Evolutionary conservation across 2,329 filamentous ascomycete species (phyloP), one percentile per base, ranked within the genome.

Genomic region (Escovopsis sp.): DNA sequence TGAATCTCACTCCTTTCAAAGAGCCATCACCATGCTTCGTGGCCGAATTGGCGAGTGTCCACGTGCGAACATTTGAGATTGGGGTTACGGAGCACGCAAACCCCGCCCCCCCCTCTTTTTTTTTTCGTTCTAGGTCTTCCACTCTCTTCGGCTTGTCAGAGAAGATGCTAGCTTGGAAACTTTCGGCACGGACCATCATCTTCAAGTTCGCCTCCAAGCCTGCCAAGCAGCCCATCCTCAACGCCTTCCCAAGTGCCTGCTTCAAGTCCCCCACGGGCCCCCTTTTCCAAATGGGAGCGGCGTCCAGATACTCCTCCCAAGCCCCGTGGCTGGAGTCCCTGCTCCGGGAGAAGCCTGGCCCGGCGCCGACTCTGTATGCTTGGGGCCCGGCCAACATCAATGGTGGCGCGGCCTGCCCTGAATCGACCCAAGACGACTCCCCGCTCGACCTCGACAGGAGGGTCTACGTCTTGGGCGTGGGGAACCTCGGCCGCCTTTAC

Each of bases 401-500:
- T 8, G 27, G 27, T 11, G 27, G 3, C 3, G 7, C 4, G 27
- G 27, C 27, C 27, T 11, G 27, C 27, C 9, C 27, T 11, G 11
- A 9, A 9, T 8, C 27, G 8, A 9, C 27, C 3, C 27, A 3
- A 30, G 11, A 30, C 27, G 37, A 9, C 6, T 16, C 14, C 13
- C 16, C 30, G 15, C 30, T 48, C 4, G 48, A 54, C 39, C 44
- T 50, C 25, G 40, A 54, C 31, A 56, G 55, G n/a, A 71, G 79
- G 30, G 79, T 94, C 46, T 77, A 91, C 53, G 71, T 95, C 38
- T 64, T 94, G 3, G 88, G 89, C 10, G 57, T 83, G 10, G 88
- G 88, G 31, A 93, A 86, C 55, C 68, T 94, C 11, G 88, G 87
- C 12, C 76, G 76, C 35, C 74, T 95, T 24, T 76, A 88, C 48